Evolutionary conservation across 805 yeast genomes (phyloP).

Genomic region (Gaillardinia entomophila): DNA sequence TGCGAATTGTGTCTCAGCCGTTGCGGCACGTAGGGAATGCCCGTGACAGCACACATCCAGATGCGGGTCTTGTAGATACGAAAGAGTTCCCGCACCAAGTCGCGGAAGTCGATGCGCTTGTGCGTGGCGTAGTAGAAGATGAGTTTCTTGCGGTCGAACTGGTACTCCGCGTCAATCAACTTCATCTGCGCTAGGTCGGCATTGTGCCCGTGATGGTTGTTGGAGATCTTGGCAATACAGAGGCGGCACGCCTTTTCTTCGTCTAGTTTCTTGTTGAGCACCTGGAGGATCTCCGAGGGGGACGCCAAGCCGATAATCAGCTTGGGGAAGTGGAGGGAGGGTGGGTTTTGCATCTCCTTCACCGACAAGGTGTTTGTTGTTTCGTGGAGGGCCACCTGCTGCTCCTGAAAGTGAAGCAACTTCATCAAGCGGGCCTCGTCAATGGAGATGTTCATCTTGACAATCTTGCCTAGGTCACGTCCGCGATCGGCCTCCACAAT

Average conservation of each 20-base stretch:
- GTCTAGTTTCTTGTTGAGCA: conserved; percentile 54
- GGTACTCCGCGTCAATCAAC: conserved; percentile 72
- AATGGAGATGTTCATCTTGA: conserved; percentile 48
- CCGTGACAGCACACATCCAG: conserved; percentile 73
- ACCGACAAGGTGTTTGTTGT: conserved; percentile 19
- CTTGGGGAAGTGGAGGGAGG: conserved; percentile 58
- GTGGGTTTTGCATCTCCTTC: conserved; percentile 29
- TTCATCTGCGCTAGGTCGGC: conserved; percentile 42
- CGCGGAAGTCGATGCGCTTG: conserved; percentile 68
- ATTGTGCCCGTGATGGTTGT: conserved; percentile 4
- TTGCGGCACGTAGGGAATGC: conserved; percentile 23
- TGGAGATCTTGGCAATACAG: conserved; percentile 51
- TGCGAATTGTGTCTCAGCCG: neutral
- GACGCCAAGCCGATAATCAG: conserved; percentile 60
- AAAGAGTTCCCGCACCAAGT: conserved; percentile 65
- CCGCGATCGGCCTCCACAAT: conserved; percentile 85
- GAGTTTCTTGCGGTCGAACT: conserved; percentile 72
- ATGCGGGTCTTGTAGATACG: conserved; percentile 73
- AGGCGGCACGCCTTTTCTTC: conserved; percentile 53
- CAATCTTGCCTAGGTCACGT: conserved; percentile 65
- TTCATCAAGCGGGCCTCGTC: conserved; percentile 68
- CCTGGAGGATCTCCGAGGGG: conserved; percentile 52
- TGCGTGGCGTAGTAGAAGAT: conserved; percentile 53
- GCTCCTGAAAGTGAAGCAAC: conserved; percentile 63
- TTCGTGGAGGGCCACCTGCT: conserved; percentile 54